Base-by-base conservation (phyloP, 805 yeast species). In the Yamadazyma scolyti region DNA sequence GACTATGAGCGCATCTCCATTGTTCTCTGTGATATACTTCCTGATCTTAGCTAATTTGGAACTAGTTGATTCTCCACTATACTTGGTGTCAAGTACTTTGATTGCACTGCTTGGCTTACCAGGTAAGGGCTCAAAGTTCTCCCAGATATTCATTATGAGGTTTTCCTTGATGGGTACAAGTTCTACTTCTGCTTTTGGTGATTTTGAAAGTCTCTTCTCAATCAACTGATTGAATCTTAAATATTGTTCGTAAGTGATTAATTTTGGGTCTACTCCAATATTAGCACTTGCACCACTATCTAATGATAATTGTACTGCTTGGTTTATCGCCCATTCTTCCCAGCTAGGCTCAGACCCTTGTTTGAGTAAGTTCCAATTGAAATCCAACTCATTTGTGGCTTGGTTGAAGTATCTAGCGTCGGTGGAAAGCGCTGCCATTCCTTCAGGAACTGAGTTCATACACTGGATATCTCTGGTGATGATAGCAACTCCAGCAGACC, bases 121-220 rank as follows among this genome's bases (percentile, higher is more conserved):
- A 15, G 97, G 96, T 6, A 65, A 46, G 14, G 68, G 68, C 59
- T 86, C 90, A 46, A 77, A 78, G 8, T 63, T 46, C 5, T 62
- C 60, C 96, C 96, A 88, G 12, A 88, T 79, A 16, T 48, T 46
- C 46, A 86, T 96, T 18, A 93, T 63, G 44, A 93, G 65, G 52
- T 90, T 90, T 10, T 64, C 71, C 33, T 52, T 49, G n/a, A 72
- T 56, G 0, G 77, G 59, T 6, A 65, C 59, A 9, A 75, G 44
- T 34, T 59, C 66, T 12, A 71, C 62, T 29, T 60, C 57, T 2
- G 61, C 65, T 21, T 51, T 50, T 6, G 50, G 40, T 16, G 46
- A 35, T 11, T 38, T 44, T 13, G 37, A 25, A 9, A 52, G 26
- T 25, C 56, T 56, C 3, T 52, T 43, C 14, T 50, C 47, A 28